Conservation (phyloP, 192 early-diverging fungal genomes). For the Oehlia diaphana region DNA sequence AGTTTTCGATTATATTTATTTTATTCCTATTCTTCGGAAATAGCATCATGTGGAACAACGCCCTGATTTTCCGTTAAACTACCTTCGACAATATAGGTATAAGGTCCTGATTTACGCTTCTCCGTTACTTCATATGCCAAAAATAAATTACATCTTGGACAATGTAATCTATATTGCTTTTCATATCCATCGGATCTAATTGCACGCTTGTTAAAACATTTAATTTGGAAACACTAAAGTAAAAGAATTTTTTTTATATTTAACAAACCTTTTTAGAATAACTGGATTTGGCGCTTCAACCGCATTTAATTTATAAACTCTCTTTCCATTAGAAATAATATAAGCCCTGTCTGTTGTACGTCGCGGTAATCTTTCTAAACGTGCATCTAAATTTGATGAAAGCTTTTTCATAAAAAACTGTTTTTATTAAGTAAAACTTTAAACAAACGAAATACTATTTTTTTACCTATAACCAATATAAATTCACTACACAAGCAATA, state of each 20-base stretch:
- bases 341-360: conserved; percentile 51
- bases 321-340: conserved; percentile 47
- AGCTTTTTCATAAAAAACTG: background rate
- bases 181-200: conserved; percentile 29
- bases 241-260: background rate
- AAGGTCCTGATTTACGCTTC: conserved; percentile 48
- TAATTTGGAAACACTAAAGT: background rate
- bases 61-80: conserved; percentile 57
- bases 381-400: conserved; percentile 3
- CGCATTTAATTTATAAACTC: conserved; percentile 59
- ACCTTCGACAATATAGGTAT: conserved; percentile 60
- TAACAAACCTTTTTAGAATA: conserved; percentile 22
- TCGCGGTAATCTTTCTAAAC: conserved; percentile 46
- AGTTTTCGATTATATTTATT: no score
- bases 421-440: no score
- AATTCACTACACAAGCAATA: conserved; percentile 65
- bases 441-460: background rate
- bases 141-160: conserved; percentile 48
- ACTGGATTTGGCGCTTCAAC: conserved; percentile 33
- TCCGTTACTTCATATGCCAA: conserved; percentile 58
- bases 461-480: conserved; percentile 55
- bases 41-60: conserved; percentile 34
- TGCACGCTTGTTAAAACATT: background rate
- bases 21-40: background rate
- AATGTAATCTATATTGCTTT: conserved; percentile 39